Conservation (phyloP, 2,329 filamentous ascomycete genomes). For the Grosmannia huntii region DNA sequence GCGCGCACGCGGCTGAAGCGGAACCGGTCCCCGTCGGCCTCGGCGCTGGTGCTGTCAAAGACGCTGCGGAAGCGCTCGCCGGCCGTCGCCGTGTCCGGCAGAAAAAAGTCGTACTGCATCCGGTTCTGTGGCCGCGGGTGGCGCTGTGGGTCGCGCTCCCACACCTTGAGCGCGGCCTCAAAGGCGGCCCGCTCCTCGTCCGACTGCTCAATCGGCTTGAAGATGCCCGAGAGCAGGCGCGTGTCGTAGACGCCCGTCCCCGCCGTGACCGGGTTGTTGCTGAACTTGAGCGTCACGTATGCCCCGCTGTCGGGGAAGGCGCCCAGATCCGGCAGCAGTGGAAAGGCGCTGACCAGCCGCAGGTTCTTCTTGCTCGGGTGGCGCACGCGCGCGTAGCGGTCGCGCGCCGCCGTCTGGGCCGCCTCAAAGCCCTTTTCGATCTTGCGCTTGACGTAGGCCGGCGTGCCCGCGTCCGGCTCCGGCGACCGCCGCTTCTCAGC, state of each 20-base stretch:
- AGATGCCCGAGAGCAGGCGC: slow-evolving; percentile 47
- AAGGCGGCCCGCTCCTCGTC: slow-evolving; percentile 40
- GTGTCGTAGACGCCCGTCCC: slow-evolving; percentile 40
- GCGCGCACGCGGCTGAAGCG: slow-evolving; percentile 48
- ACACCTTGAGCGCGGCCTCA: slow-evolving; percentile 35
- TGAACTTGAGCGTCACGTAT: slow-evolving; percentile 58
- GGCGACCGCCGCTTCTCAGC: slow-evolving; percentile 25
- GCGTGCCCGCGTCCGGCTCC: slow-evolving; percentile 40
- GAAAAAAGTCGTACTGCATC: slow-evolving; percentile 56
- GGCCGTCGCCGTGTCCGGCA: slow-evolving; percentile 34
- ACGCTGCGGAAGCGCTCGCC: slow-evolving; percentile 45
- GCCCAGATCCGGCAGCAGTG: slow-evolving; percentile 52
- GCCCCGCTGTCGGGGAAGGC: slow-evolving; percentile 58
- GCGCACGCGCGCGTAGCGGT: slow-evolving; percentile 40
- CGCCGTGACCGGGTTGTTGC: slow-evolving; percentile 47
- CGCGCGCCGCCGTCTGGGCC: slow-evolving; percentile 40
- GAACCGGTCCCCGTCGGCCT: slow-evolving; percentile 36
- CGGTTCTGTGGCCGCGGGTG: slow-evolving; percentile 43
- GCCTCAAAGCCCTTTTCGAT: slow-evolving; percentile 49
- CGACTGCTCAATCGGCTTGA: slow-evolving; percentile 45
- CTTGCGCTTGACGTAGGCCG: slow-evolving; percentile 54
- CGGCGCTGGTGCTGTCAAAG: slow-evolving; percentile 41
- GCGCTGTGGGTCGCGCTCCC: slow-evolving; percentile 43
- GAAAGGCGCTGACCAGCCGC: slow-evolving; percentile 45
- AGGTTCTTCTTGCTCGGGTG: slow-evolving; percentile 47